Base-by-base conservation (phyloP, 805 yeast genomes). In the Candida nanaspora region DNA sequence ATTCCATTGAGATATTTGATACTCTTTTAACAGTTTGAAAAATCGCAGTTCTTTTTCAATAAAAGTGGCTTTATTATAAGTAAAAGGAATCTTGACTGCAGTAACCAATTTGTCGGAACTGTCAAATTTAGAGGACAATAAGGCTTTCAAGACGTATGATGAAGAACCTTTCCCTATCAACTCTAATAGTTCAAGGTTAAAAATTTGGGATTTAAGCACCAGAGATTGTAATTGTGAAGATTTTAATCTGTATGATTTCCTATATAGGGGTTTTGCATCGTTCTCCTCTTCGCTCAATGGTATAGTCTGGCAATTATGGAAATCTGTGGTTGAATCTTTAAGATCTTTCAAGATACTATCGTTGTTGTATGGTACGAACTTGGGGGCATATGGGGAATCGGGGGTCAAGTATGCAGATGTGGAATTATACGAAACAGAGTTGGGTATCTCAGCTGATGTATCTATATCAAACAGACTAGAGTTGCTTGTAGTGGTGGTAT, bases 41-140 rank as follows among this genome's bases (percentile, higher is more conserved):
- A 60, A 49, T 18, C 46, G 46, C 0, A 60, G 41, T 38, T 61
- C 65, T 31, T 46, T 46, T 41, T 56, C 52, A 15, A 60, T 48
- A 35, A 44, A 41, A 37, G 46, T 48, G 15, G 49, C 52, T 31
- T 55, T 56, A 16, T 49, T 51, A 23, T 41, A 39, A 3, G 57
- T 49, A 1, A 37, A 42, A 2, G 65, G 65, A 3, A 61, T 57
- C 41, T 61, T 61, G 5, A 58, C 41, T 3, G 62, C 63, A 16
- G 53, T 47, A 2, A 41, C 25, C 13, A 51, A 33, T 8, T 44
- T 27, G 6, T 38, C 29, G 3, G 32, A 16, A 6, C n/a, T 8
- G 19, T 31, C 5, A 38, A 35, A 11, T 41, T 33, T 11, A 43
- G 53, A 44, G 1, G 46, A 37, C 16, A 59, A 35, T 6, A 34